Evolutionary conservation across 495 filamentous ascomycete species (phyloP).

Genomic region (Jackrogersella minutella): DNA sequence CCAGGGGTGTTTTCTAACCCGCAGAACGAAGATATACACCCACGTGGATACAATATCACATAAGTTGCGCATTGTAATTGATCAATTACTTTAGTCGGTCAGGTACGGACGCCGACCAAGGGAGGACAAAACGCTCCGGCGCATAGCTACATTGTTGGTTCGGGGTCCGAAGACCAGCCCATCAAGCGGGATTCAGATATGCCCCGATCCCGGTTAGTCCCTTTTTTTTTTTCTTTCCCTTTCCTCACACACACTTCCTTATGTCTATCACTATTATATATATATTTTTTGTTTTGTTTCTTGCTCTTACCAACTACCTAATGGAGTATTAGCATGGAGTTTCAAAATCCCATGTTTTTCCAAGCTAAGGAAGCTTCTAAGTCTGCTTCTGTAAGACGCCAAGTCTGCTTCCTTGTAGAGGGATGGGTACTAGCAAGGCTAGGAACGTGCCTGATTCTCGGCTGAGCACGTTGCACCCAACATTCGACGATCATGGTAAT

Average conservation of each 20-base stretch:
- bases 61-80: too few species aligned
- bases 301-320: background rate
- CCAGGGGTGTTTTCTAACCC: too few species aligned
- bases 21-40: background rate
- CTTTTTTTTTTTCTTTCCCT: background rate
- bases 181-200: constrained; percentile 27
- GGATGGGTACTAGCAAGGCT: background rate
- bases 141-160: constrained; percentile 1
- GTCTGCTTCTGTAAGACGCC: background rate
- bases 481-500: background rate
- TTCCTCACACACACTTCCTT: too few species aligned
- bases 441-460: constrained; percentile 4
- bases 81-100: constrained; percentile 29
- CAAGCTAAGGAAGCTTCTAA: background rate
- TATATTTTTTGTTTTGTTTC: background rate
- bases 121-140: constrained; percentile 33
- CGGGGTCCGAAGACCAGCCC: constrained; percentile 22
- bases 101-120: constrained; percentile 27
- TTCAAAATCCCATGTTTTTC: too few species aligned
- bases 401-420: background rate
- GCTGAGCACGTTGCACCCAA: constrained; percentile 15
- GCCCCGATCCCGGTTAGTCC: constrained; percentile 19
- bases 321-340: too few species aligned
- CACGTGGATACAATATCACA: constrained; percentile 33
- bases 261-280: too few species aligned